Evolutionary conservation across 805 yeast genomes (phyloP).

Genomic region (Teunomyces barrocoloradensis): DNA sequence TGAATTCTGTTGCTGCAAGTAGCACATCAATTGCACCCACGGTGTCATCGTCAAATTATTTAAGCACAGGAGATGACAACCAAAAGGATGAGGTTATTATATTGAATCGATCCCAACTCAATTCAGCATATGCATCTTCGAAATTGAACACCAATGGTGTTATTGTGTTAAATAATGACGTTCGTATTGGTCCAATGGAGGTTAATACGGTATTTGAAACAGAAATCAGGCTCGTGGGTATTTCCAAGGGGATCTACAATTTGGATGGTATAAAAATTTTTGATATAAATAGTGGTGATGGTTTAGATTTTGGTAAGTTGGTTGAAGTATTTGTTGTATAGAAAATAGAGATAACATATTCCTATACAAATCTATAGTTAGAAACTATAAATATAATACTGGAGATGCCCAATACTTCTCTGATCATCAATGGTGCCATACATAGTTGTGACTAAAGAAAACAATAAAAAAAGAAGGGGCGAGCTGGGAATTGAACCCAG

Average conservation of each 20-base stretch:
- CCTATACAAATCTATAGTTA: too few relatives aligned
- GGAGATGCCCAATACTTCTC: too few relatives aligned
- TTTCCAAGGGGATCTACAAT: conserved; percentile 62
- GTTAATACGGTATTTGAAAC: conserved; percentile 65
- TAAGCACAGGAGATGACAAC: conserved; percentile 9
- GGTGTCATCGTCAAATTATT: conserved; percentile 17
- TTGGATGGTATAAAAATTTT: conserved; percentile 64
- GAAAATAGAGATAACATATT: neutral
- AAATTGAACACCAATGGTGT: conserved; percentile 53
- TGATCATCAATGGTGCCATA: too few relatives aligned
- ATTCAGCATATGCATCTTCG: conserved; percentile 31
- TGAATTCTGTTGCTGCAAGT: conserved; percentile 16
- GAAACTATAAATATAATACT: too few relatives aligned
- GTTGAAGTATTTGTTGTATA: conserved; percentile 62
- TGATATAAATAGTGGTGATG: conserved; percentile 64
- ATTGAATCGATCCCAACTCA: conserved; percentile 23
- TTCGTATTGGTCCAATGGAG: conserved; percentile 60
- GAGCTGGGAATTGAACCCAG: conserved; percentile 34
- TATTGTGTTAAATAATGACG: conserved; percentile 61
- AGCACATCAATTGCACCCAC: conserved; percentile 7
- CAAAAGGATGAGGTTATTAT: conserved; percentile 13
- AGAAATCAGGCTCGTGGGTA: conserved; percentile 56
- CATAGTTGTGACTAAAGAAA: too few relatives aligned
- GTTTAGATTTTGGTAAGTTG: conserved; percentile 65
- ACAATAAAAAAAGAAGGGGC: conserved; percentile 20